Conservation (phyloP, 352 stramenopile genomes). For the Globisporangium nunn region DNA sequence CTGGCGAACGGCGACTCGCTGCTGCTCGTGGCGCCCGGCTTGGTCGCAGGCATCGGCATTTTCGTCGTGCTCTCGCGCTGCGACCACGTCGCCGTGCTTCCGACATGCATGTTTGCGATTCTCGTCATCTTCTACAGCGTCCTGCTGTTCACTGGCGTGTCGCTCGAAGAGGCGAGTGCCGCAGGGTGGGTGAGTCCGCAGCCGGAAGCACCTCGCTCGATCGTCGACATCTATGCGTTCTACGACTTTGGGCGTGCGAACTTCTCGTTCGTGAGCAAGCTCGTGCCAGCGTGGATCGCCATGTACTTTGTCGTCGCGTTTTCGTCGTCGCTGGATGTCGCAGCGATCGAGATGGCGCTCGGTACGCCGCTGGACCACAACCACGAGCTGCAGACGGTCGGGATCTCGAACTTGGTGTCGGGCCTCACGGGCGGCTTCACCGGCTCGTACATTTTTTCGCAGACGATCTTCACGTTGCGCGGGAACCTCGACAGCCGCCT, state of each 20-base stretch:
- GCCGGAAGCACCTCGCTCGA: slow-evolving; percentile 43
- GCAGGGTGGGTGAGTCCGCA: slow-evolving; percentile 89
- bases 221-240: slow-evolving; percentile 75
- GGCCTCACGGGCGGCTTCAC: slow-evolving; percentile 96
- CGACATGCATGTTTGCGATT: slow-evolving; percentile 83
- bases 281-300: slow-evolving; percentile 89
- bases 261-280: slow-evolving; percentile 45
- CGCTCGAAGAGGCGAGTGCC: slow-evolving; percentile 84
- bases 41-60: slow-evolving; percentile 77
- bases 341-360: slow-evolving; percentile 96
- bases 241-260: slow-evolving; percentile 67
- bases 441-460: slow-evolving; percentile 98
- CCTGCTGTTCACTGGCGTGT: slow-evolving; percentile 64
- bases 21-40: slow-evolving; percentile 79
- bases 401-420: slow-evolving; percentile 94
- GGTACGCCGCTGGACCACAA: slow-evolving; percentile 93
- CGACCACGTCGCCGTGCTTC: slow-evolving; percentile 82
- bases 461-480: slow-evolving; percentile 90
- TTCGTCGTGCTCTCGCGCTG: slow-evolving; percentile 80
- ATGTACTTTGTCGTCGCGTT: slow-evolving; percentile 99
- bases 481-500: slow-evolving; percentile 67
- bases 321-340: slow-evolving; percentile 96
- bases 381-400: slow-evolving; percentile 93
- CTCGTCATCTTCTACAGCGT: slow-evolving; percentile 80
- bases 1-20: slow-evolving; percentile 73